Conservation (phyloP, 2,329 filamentous ascomycete species). For the Aureobasidium sp. region DNA sequence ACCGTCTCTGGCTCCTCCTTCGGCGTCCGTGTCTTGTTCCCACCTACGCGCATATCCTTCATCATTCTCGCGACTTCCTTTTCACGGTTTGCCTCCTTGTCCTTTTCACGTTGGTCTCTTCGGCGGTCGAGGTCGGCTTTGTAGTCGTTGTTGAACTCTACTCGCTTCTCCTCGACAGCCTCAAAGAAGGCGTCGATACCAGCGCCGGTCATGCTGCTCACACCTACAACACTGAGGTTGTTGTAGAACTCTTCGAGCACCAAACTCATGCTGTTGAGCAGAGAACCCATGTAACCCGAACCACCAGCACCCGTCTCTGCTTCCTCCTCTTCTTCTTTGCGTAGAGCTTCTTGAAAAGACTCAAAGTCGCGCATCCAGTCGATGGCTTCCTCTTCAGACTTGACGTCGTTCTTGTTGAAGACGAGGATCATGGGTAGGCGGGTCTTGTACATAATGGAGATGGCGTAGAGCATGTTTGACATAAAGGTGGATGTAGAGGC, state of each 20-base stretch:
- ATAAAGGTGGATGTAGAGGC: constrained; percentile 97
- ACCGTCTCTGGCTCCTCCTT: constrained; percentile 56
- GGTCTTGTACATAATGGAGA: constrained; percentile 98
- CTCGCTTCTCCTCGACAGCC: constrained; percentile 86
- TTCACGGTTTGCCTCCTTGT: constrained; percentile 76
- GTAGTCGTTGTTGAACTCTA: constrained; percentile 92
- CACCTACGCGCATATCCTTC: constrained; percentile 83
- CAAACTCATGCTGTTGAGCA: constrained; percentile 98
- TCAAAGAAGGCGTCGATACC: constrained; percentile 96
- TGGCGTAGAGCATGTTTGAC: constrained; percentile 99
- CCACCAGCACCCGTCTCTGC: constrained; percentile 75
- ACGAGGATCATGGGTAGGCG: constrained; percentile 99
- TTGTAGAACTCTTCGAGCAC: constrained; percentile 99
- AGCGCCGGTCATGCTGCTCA: constrained; percentile 92
- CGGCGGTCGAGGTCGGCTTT: constrained; percentile 89
- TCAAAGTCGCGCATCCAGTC: constrained; percentile 99
- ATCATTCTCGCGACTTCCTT: constrained; percentile 93
- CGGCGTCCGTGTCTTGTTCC: constrained; percentile 33
- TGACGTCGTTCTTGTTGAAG: constrained; percentile 99
- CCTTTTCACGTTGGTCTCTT: constrained; percentile 77
- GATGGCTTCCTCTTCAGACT: constrained; percentile 89
- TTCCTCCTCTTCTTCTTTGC: constrained; percentile 77
- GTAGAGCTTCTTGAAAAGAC: constrained; percentile 88
- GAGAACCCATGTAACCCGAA: constrained; percentile 95
- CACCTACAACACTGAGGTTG: constrained; percentile 91